Conservation (phyloP, 1,284 basidiomycete species). For the Sanghuangporus sanghuang region DNA sequence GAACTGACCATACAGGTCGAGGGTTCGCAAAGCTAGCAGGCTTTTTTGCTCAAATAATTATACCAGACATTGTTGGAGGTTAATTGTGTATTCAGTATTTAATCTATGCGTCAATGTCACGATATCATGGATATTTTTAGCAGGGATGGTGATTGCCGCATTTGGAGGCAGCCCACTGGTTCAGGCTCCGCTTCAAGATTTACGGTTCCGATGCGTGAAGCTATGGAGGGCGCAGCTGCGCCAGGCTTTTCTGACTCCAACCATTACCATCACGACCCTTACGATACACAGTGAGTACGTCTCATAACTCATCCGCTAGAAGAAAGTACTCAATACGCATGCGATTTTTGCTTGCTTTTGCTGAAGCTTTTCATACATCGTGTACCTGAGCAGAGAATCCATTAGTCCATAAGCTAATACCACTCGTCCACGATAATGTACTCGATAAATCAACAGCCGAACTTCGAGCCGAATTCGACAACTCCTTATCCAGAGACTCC, state of each 20-base stretch:
- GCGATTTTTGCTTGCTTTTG: too few species aligned
- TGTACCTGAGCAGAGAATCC: too few species aligned
- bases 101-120: not conserved
- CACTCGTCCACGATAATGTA: too few species aligned
- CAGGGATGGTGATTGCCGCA: too few species aligned
- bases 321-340: too few species aligned
- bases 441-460: too few species aligned
- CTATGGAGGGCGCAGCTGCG: not conserved
- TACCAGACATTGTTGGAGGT: not conserved
- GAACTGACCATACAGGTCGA: conserved; percentile 88
- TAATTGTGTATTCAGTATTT: conserved; percentile 6
- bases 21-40: conserved; percentile 4
- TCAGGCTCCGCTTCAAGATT: not conserved
- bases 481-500: too few species aligned
- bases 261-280: not conserved
- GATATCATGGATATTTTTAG: not conserved
- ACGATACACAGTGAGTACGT: not conserved
- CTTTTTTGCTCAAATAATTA: not conserved
- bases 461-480: too few species aligned
- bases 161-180: not conserved
- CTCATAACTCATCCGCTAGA: not conserved
- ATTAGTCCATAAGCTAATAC: too few species aligned
- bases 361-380: too few species aligned
- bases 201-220: not conserved
- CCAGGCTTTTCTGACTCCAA: not conserved